These are phyloP conservation scores for Maudiozyma bulderi DNA, from an alignment of 805 yeast species.

Conservation along the genomic window DNA sequence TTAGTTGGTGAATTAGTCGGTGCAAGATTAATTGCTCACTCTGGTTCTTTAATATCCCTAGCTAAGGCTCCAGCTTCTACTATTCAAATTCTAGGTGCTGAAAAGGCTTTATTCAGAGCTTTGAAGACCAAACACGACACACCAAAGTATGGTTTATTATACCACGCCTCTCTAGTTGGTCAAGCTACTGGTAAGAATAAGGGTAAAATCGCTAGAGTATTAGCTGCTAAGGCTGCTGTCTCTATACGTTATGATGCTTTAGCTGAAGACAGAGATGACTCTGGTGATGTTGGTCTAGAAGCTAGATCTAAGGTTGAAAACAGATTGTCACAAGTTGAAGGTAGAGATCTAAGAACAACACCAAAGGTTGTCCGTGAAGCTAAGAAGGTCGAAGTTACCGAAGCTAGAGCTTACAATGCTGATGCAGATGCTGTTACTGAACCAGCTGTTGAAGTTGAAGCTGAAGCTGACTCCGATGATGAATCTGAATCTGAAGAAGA, in stretches of 20 bases:
- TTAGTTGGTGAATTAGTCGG: slow-evolving; percentile 97
- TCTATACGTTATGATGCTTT: slow-evolving; percentile 93
- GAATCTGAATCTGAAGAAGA: slow-evolving; percentile 31
- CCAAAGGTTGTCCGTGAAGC: slow-evolving; percentile 73
- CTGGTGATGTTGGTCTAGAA: slow-evolving; percentile 85
- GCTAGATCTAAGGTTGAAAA: slow-evolving; percentile 91
- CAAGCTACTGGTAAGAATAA: slow-evolving; percentile 97
- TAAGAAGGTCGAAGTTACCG: slow-evolving; percentile 77
- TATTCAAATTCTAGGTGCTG: slow-evolving; percentile 96
- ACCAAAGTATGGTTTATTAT: slow-evolving; percentile 94
- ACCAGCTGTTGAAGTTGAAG: slow-evolving; percentile 27
- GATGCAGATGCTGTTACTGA: slow-evolving; percentile 74
- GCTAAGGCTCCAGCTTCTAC: slow-evolving; percentile 99
- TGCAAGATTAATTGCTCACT: slow-evolving; percentile 94
- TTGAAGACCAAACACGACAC: slow-evolving; percentile 97
- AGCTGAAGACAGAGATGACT: slow-evolving; percentile 93
- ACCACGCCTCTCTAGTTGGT: slow-evolving; percentile 95
- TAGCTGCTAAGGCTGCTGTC: slow-evolving; percentile 97
- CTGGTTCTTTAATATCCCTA: slow-evolving; percentile 87
- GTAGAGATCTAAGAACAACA: slow-evolving; percentile 89
- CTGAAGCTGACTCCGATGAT: slow-evolving; percentile 33
- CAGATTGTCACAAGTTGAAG: slow-evolving; percentile 90
- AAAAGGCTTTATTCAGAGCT: slow-evolving; percentile 97
- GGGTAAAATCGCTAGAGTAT: slow-evolving; percentile 97
- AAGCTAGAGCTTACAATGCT: slow-evolving; percentile 82